Evolutionary conservation across 306 rosid genomes (phyloP), one percentile per base, ranked within the genome.

Genomic region (Ammopiptanthus mongolicus): DNA sequence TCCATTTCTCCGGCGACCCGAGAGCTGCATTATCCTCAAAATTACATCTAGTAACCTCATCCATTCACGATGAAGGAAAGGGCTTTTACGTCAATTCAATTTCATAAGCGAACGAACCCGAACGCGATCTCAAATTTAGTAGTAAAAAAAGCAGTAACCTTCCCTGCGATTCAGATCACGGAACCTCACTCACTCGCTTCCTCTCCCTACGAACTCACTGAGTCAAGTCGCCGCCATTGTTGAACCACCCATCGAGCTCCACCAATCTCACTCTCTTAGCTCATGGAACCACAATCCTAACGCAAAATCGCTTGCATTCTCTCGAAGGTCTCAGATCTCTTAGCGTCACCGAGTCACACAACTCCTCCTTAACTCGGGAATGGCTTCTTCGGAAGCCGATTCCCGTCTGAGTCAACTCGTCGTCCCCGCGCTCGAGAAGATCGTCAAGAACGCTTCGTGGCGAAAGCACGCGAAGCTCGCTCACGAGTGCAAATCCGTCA

Each of bases 361-460:
- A 41, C 47, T 41, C 47, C 14, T 41, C 47, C n/a, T 2, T 62
- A 70, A 63, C 85, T 76, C 85, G 96, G 99, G 99, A 96, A 96
- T 96, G 99, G 98, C 99, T 96, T 92, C 98, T 80, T 66, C 90
- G 97, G 99, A 90, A 96, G 98, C 91, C 90, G 89, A 86, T 92
- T 96, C 99, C 98, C 99, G 99, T 73, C 86, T 96, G 79, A 88
- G 85, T 80, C 91, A 81, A 96, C 91, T 86, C 47, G 57, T 96
- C 23, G 75, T 88, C 18, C 99, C 99, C 57, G 93, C 99, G 66
- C 96, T 96, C 28, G 98, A 96, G 69, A 90, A 87, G 76, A 92
- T 96, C 81, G 50, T 92, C 44, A 96, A 90, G 77, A 92, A 92
- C 81, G 97, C 96, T 58, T 96, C 99, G 0, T 96, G 99, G 99